Percentiles rank a stretch among this genome's conserved stretches.
These are phyloP conservation scores for Monosporascus ibericus DNA, from an alignment of 2,329 filamentous ascomycete genomes.

Conservation along the genomic window DNA sequence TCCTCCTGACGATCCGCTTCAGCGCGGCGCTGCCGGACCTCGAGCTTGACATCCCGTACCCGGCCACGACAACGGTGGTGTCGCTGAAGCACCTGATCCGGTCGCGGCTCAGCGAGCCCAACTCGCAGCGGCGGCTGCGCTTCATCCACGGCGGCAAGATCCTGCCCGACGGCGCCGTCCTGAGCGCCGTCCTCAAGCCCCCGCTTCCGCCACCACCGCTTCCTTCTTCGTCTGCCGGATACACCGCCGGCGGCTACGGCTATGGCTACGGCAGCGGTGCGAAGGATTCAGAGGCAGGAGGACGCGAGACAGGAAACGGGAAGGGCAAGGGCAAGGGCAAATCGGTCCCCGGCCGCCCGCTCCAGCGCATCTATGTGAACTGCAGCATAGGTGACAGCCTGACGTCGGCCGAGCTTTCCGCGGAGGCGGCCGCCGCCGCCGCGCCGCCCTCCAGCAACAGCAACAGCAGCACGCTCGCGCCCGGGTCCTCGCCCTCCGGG, in stretches of 20 bases:
- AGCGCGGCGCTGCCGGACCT: slow-evolving; percentile 79
- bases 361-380: slow-evolving; percentile 74
- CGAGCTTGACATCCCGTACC: slow-evolving; percentile 65
- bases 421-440: slow-evolving; percentile 50
- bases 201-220: slow-evolving; percentile 43
- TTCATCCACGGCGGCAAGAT: slow-evolving; percentile 88
- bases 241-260: slow-evolving; percentile 12
- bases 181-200: slow-evolving; percentile 62
- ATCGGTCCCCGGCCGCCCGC: slow-evolving; percentile 44
- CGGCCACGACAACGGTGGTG: slow-evolving; percentile 64
- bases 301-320: slow-evolving; percentile 19
- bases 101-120: slow-evolving; percentile 54
- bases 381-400: slow-evolving; percentile 82
- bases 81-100: slow-evolving; percentile 81
- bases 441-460: slow-evolving; percentile 6
- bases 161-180: slow-evolving; percentile 64
- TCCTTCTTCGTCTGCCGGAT: slow-evolving; percentile 11
- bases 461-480: slow-evolving; percentile 1
- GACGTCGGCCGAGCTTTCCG: slow-evolving; percentile 59
- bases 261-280: background rate
- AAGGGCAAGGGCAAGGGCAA: slow-evolving; percentile 56
- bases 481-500: background rate
- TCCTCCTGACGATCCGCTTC: slow-evolving; percentile 86
- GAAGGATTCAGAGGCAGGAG: slow-evolving; percentile 10
- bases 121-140: slow-evolving; percentile 66